phyloP scores from a whole-genome alignment of 257 asterid species.

The Solanum clarkiae region DNA sequence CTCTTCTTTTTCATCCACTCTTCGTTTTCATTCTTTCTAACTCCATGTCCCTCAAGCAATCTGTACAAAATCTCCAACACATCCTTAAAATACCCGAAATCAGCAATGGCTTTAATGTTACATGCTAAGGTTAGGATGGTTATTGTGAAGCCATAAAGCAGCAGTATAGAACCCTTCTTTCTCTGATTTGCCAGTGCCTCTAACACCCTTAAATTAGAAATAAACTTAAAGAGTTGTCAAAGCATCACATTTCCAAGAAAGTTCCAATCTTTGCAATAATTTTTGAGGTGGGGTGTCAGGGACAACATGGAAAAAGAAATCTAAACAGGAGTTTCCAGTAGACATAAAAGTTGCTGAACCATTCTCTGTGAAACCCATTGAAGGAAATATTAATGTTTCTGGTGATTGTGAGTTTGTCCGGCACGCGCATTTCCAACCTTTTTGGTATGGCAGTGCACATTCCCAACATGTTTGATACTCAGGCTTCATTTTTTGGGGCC shows the following conservation, averaged over 20 bases:
- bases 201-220: constrained; percentile 17
- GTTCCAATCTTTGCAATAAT: neutral
- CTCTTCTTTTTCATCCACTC: neutral
- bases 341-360: neutral
- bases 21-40: neutral
- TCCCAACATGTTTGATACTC: neutral
- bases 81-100: constrained; percentile 20
- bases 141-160: constrained; percentile 4
- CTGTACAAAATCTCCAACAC: constrained; percentile 18
- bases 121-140: constrained; percentile 8
- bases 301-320: constrained; percentile 14
- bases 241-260: constrained; percentile 14
- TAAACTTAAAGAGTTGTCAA: constrained; percentile 4
- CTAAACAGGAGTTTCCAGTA: constrained; percentile 9
- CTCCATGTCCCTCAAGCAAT: constrained; percentile 9
- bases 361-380: neutral
- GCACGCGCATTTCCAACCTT: neutral
- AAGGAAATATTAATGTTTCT: neutral
- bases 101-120: constrained; percentile 5
- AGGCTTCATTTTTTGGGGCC: neutral
- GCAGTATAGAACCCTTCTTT: constrained; percentile 14
- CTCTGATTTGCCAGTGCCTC: constrained; percentile 18
- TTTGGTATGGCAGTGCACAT: neutral
- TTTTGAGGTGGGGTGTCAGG: constrained; percentile 7
- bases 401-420: neutral